Base-by-base conservation (phyloP, 306 rosid genomes). In the Pterocarpus macrocarpus region DNA sequence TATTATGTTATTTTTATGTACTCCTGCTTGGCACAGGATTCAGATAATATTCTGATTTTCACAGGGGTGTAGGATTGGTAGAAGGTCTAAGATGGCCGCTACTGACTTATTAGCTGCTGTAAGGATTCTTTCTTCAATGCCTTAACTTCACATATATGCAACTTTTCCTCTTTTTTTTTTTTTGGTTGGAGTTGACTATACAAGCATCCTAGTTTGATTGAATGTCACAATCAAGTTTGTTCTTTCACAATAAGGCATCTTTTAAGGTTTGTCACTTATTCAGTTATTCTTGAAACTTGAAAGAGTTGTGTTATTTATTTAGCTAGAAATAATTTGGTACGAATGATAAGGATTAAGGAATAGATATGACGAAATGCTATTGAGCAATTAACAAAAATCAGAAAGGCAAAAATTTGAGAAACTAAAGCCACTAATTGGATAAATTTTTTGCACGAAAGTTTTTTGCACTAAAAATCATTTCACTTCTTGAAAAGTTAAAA, bases 11-110 rank as follows among this genome's bases (percentile, higher is more conserved):
- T 77, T 63, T 55, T 55, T 14, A 36, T 14, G 11, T 30, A 8
- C 28, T 11, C 62, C 11, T 61, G 32, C 11, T 52, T 45, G 7
- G 55, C 28, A 0, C 28, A 22, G 28, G 28, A 22, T 32, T 68
- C 0, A 61, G 15, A 64, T 72, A 28, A 22, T 71, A 3, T 81
- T 22, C 5, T 82, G 83, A 76, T 13, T 16, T 16, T 57, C 16
- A 14, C 75, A 92, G 97, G 97, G 97, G 11, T 90, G 97, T 63
- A 89, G 80, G 69, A 65, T 74, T 63, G 97, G 97, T 69, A 84
- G 84, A 77, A 85, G 89, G 73, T 92, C 97, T 11, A 76, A 85
- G 56, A 87, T 87, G 92, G 97, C 94, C 50, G 91, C 97, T 11
- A 70, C 89, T 53, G 91, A 88, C 76, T 93, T 92, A 49, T 44